Conservation (phyloP, 352 stramenopile species). For the Aphanomyces cochlioides region DNA sequence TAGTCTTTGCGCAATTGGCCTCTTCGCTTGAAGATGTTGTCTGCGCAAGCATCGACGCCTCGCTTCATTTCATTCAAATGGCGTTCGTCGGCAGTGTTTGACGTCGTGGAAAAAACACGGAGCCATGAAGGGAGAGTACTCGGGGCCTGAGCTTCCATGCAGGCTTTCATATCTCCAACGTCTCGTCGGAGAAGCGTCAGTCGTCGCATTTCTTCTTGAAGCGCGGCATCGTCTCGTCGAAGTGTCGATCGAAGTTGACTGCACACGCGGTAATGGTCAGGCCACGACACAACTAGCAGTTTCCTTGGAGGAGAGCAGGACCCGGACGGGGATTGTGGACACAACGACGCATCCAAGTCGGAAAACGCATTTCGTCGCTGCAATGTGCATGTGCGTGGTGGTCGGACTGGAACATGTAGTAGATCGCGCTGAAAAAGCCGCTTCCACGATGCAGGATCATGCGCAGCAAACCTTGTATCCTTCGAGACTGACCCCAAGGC, state of each 20-base stretch:
- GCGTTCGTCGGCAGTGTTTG: background rate
- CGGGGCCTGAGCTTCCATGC: background rate
- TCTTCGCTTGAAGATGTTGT: background rate
- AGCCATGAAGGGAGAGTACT: background rate
- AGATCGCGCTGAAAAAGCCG: constrained; percentile 13
- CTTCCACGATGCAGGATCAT: background rate
- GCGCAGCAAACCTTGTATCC: background rate
- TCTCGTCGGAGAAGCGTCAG: background rate
- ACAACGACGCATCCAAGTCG: constrained; percentile 12
- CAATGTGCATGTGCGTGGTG: constrained; percentile 18
- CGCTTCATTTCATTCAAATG: background rate
- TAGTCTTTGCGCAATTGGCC: background rate
- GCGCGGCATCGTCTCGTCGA: background rate
- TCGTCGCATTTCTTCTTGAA: background rate
- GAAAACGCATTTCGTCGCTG: constrained; percentile 26
- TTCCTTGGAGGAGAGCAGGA: background rate
- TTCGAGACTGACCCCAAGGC: background rate
- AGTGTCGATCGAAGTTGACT: background rate
- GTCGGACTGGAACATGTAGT: background rate
- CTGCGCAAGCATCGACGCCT: background rate
- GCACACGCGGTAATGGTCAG: background rate
- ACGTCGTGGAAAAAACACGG: background rate
- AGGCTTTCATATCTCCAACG: background rate
- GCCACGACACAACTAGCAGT: background rate
- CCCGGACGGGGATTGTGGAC: background rate